Evolutionary conservation across 2,329 filamentous ascomycete species (phyloP).

Genomic region (Alternaria atra): DNA sequence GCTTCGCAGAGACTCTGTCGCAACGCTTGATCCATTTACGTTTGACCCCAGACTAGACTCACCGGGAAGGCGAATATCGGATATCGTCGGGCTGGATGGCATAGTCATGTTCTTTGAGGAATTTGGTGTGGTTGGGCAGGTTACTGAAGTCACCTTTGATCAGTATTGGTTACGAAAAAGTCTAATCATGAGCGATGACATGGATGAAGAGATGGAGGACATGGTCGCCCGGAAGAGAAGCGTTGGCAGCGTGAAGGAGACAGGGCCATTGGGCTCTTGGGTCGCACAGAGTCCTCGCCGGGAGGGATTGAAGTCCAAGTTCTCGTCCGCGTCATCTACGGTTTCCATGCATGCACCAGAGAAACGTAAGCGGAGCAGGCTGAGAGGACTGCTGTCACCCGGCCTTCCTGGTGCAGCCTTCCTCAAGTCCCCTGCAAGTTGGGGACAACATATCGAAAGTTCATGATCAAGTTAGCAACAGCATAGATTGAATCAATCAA

Average conservation of each 20-base stretch:
- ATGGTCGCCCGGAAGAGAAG: conserved; percentile 10
- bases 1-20: conserved; percentile 53
- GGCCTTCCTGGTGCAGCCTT: conserved; percentile 29
- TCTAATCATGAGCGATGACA: neutral
- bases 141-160: conserved; percentile 43
- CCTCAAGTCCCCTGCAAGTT: conserved; percentile 20
- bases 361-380: conserved; percentile 34
- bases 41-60: conserved; percentile 32
- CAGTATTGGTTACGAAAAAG: conserved; percentile 41
- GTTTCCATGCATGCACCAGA: conserved; percentile 19
- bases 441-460: conserved; percentile 19
- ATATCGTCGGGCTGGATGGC: conserved; percentile 46
- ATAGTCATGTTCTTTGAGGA: conserved; percentile 55
- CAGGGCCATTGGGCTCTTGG: conserved; percentile 10
- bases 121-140: conserved; percentile 46
- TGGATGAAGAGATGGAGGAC: neutral
- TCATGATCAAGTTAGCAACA: conserved; percentile 21
- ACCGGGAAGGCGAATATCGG: conserved; percentile 31
- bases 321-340: conserved; percentile 34
- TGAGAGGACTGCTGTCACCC: conserved; percentile 34
- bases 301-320: conserved; percentile 27
- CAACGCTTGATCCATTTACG: conserved; percentile 51
- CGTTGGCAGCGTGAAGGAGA: conserved; percentile 20
- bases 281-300: conserved; percentile 14
- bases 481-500: conserved; percentile 21